These are phyloP conservation scores for Talaromyces sp. DNA, from an alignment of 2,329 filamentous ascomycete genomes.

Conservation along the genomic window DNA sequence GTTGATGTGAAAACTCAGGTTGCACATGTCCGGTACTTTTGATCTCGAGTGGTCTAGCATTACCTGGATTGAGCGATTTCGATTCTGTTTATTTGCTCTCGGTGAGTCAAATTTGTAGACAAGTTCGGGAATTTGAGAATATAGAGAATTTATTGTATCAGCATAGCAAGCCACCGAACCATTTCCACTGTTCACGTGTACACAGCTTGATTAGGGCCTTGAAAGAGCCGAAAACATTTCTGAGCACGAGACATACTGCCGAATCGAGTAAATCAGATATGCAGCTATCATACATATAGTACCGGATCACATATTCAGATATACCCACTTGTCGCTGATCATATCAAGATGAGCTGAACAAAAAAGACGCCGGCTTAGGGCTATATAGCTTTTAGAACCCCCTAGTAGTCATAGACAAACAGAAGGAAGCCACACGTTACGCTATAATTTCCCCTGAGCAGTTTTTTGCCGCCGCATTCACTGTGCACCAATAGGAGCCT, in stretches of 20 bases:
- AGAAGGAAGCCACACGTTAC: neutral
- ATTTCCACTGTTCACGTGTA: neutral
- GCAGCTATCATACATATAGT: neutral
- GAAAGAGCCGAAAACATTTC: neutral
- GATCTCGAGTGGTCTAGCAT: neutral
- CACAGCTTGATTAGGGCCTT: neutral
- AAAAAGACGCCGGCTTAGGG: neutral
- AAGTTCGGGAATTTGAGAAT: neutral
- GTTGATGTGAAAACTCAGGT: neutral
- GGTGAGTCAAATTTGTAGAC: neutral
- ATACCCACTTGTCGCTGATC: neutral
- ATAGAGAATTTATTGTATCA: neutral
- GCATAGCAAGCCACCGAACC: neutral
- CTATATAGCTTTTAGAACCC: neutral
- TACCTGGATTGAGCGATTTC: neutral
- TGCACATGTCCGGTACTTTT: neutral
- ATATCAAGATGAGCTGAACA: neutral
- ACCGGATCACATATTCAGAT: neutral
- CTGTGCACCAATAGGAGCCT: neutral
- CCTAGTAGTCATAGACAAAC: neutral
- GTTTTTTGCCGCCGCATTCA: constrained; percentile 2
- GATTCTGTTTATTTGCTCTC: neutral
- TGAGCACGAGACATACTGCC: neutral
- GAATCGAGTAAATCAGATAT: neutral
- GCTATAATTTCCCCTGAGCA: neutral